Conservation (phyloP, 306 rosid species). For the Ceratonia siliqua region DNA sequence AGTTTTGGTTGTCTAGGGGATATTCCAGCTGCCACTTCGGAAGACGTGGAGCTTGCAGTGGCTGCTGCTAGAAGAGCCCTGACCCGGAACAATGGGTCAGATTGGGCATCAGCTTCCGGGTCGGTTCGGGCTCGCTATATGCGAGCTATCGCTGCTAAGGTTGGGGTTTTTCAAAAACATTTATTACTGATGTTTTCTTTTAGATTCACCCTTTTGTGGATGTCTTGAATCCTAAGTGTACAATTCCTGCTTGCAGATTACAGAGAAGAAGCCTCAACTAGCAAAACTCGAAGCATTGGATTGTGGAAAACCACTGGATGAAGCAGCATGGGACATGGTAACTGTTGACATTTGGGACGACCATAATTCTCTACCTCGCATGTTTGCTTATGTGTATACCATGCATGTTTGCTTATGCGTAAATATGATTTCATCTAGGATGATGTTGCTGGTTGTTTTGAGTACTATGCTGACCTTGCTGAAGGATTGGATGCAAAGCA, state of each 20-base stretch:
- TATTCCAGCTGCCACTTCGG: slow-evolving; percentile 72
- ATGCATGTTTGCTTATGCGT: slow-evolving; percentile 16
- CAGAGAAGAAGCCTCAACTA: slow-evolving; percentile 57
- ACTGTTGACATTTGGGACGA: not conserved
- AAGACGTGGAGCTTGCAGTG: slow-evolving; percentile 82
- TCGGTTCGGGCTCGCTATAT: slow-evolving; percentile 70
- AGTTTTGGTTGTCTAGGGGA: slow-evolving; percentile 41
- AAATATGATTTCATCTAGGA: slow-evolving; percentile 47
- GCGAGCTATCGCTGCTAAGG: slow-evolving; percentile 85
- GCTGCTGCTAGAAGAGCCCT: slow-evolving; percentile 75
- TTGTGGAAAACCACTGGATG: slow-evolving; percentile 83
- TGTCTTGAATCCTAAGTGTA: slow-evolving; percentile 20
- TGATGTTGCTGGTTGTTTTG: slow-evolving; percentile 79
- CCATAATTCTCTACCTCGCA: not conserved
- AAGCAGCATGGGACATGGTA: slow-evolving; percentile 75
- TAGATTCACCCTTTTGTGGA: not conserved
- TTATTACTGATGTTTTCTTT: not conserved
- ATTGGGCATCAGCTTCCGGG: slow-evolving; percentile 72
- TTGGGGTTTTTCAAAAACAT: slow-evolving; percentile 3
- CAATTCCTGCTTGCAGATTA: slow-evolving; percentile 41
- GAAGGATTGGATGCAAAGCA: slow-evolving; percentile 83
- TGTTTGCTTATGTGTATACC: slow-evolving; percentile 20
- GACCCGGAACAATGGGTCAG: slow-evolving; percentile 55
- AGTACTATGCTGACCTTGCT: slow-evolving; percentile 85
- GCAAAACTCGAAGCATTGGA: slow-evolving; percentile 70